phyloP scores from a whole-genome alignment of 805 yeast genomes.

The Saturnispora kantuleensis region DNA sequence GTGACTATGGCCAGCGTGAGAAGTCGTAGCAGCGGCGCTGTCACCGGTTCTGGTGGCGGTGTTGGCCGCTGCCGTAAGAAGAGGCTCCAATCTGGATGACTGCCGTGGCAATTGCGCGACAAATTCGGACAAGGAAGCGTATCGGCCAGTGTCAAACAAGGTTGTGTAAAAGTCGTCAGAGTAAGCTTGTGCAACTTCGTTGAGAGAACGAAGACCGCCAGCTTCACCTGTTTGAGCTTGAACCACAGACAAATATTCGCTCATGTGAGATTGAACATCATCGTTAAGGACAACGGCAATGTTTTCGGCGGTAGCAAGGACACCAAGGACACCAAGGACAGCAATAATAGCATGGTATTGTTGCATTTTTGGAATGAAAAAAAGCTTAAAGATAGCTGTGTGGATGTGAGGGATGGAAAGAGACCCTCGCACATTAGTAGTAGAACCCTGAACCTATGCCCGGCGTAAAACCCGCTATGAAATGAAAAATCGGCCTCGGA shows the following conservation, averaged over 20 bases:
- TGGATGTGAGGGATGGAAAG: too few species aligned
- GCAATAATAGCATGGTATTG: slow-evolving; percentile 16
- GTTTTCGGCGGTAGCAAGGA: slow-evolving; percentile 18
- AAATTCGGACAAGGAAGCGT: slow-evolving; percentile 17
- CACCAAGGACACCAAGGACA: slow-evolving; percentile 16
- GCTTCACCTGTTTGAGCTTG: slow-evolving; percentile 23
- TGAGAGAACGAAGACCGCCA: slow-evolving; percentile 25
- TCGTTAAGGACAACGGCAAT: slow-evolving; percentile 30
- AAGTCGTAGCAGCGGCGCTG: slow-evolving; percentile 1
- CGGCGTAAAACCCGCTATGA: not conserved
- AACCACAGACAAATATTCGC: slow-evolving; percentile 27
- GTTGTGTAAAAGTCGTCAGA: slow-evolving; percentile 38
- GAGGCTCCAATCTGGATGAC: slow-evolving; percentile 21
- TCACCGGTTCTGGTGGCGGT: slow-evolving; percentile 5
- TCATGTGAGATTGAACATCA: slow-evolving; percentile 27
- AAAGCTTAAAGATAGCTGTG: too few species aligned
- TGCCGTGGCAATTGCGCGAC: slow-evolving; percentile 29
- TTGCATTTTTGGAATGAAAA: slow-evolving; percentile 16
- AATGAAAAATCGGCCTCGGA: not conserved
- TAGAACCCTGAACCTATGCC: not conserved
- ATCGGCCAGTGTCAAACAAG: slow-evolving; percentile 20
- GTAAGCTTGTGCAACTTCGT: slow-evolving; percentile 28
- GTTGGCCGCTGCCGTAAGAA: slow-evolving; percentile 11
- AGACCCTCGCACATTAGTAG: too few species aligned
- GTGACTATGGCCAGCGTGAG: slow-evolving; percentile 2